Conservation (phyloP, 345 rosid species). For the Brassica juncea region DNA sequence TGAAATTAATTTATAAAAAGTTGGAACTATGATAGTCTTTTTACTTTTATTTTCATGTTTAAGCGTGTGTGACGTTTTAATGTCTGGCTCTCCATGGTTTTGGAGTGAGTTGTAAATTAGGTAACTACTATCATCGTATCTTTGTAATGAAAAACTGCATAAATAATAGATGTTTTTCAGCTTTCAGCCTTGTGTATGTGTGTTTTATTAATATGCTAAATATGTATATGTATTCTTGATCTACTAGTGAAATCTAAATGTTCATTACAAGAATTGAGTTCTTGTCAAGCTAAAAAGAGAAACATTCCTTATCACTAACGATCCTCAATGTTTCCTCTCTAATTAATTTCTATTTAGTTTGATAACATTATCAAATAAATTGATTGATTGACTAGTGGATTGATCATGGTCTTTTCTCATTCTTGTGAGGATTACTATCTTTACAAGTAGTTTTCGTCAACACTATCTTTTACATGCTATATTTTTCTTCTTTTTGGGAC, state of each 20-base stretch:
- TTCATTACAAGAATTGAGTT: background rate
- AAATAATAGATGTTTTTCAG: slow-evolving; percentile 8
- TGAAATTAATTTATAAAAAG: background rate
- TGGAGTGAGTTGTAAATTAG: slow-evolving; percentile 27
- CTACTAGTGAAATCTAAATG: no score
- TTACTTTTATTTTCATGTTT: background rate
- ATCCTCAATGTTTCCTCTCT: background rate
- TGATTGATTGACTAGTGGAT: background rate
- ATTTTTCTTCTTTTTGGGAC: no score
- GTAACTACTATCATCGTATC: slow-evolving; percentile 16
- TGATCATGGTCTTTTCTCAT: background rate
- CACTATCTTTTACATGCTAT: background rate
- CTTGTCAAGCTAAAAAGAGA: background rate
- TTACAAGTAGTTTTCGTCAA: background rate
- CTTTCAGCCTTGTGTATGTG: slow-evolving; percentile 5
- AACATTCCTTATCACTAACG: background rate
- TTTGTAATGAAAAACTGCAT: slow-evolving; percentile 27
- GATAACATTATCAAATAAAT: background rate
- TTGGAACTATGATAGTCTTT: background rate
- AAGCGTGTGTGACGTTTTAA: background rate
- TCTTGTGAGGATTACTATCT: background rate
- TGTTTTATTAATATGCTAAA: background rate
- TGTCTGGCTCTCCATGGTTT: slow-evolving; percentile 17
- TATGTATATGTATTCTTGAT: background rate
- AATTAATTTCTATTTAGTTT: background rate